Base-by-base conservation (phyloP, 1,284 basidiomycete genomes). In the Pholiota adiposa region DNA sequence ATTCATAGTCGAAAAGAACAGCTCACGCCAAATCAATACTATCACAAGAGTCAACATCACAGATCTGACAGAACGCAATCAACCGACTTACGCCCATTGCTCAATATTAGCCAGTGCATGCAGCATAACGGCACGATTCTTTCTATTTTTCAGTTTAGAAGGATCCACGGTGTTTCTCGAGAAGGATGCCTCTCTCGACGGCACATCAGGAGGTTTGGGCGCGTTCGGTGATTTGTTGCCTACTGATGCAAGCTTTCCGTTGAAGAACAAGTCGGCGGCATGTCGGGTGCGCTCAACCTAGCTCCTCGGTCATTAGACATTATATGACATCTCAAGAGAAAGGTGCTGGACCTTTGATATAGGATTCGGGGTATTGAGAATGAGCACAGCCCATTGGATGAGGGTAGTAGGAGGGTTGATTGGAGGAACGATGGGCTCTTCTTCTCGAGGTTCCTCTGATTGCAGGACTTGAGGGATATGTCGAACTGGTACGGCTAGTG, bases 71-170 rank as follows among this genome's bases (percentile, higher is more conserved):
- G 33, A 36, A 2, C 4, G n/a, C 23, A 23, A 36, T 21, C 12
- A 16, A 23, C 21, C 14, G 19, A 87, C 88, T 82, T 67, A 89
- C 87, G 94, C 94, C 90, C 93, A 97, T 70, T 94, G 93, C 68
- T 96, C 94, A 54, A 97, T 94, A 71, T 94, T 94, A 0, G 94
- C 93, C 4, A 96, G 77, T 1, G 93, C 91, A 76, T 94, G 93
- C 19, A 96, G 76, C 85, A 94, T 94, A 82, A 88, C 84, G 2
- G 91, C 88, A 19, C 89, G 78, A 65, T 86, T 92, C 72, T 87
- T 88, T 51, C 89, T 75, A 57, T 80, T 86, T 41, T 80, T 83
- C 41, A 88, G 79, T 64, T 87, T 86, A 0, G 79, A 81, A 0
- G 90, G 88, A 59, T 85, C 81, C 1, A 92, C 86, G 0, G 82